Percentiles rank a stretch among this genome's conserved stretches.
Evolutionary conservation across 768 basidiomycete genomes (phyloP).

Genomic region (Auricularia cornea): DNA sequence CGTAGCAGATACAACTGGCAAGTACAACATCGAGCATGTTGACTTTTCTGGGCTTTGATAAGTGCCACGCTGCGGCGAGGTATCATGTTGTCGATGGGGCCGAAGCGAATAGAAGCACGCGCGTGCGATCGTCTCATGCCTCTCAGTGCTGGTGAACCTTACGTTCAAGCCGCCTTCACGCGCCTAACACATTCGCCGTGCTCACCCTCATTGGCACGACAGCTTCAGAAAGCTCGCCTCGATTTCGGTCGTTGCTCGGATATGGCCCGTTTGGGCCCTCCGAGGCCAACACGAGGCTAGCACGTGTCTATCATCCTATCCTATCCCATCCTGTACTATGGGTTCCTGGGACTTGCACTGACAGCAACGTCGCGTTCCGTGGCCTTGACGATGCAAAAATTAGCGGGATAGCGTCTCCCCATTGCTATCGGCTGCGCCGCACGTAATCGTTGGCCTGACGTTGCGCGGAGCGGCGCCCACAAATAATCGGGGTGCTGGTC

Average conservation of each 20-base stretch:
- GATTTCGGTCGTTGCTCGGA: no score
- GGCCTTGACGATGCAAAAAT: neutral
- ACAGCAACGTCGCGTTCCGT: neutral
- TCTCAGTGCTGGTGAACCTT: no score
- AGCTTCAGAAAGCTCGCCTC: no score
- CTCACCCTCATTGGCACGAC: no score
- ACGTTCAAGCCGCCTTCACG: no score
- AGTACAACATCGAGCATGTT: no score
- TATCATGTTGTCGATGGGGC: neutral
- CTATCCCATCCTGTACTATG: neutral
- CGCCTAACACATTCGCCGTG: no score
- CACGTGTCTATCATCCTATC: neutral
- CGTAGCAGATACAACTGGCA: no score
- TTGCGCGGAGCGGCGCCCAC: no score
- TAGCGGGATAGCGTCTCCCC: neutral
- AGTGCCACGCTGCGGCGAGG: neutral
- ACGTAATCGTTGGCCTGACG: neutral
- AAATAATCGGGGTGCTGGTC: no score
- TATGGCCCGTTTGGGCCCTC: no score
- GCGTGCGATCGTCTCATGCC: neutral
- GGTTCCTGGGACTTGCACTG: neutral
- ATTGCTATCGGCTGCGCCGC: neutral
- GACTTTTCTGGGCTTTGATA: neutral
- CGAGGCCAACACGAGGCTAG: neutral
- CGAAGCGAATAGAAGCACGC: neutral